Evolutionary conservation across 768 basidiomycete genomes (phyloP).

Genomic region (Amanita pseudoporphyria): DNA sequence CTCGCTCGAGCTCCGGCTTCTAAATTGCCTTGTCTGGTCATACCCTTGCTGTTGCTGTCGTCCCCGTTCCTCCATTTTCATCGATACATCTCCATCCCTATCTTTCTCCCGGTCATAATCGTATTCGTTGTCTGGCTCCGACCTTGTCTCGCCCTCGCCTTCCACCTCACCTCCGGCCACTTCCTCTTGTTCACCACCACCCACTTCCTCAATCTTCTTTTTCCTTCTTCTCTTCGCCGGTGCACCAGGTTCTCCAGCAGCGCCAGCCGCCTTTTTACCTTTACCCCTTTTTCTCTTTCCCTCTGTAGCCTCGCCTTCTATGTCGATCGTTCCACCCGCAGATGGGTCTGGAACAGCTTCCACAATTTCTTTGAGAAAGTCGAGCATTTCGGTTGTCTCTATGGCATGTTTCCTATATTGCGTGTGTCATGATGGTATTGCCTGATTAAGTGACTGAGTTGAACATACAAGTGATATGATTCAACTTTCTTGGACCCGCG

Average conservation of each 20-base stretch:
- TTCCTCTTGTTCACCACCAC: conserved; percentile 18
- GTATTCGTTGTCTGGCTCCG: conserved; percentile 18
- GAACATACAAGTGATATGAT: conserved; percentile 82
- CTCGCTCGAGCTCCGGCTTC: conserved; percentile 27
- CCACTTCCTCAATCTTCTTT: conserved; percentile 31
- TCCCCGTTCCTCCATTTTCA: conserved; percentile 15
- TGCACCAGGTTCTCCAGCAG: conserved; percentile 17
- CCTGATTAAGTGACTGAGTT: not conserved
- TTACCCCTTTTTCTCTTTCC: conserved; percentile 53
- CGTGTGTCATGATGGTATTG: not conserved
- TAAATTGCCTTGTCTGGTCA: conserved; percentile 17
- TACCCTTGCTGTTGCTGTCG: conserved; percentile 5
- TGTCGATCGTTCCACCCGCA: conserved; percentile 67
- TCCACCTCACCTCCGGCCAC: conserved; percentile 10
- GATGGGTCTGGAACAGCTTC: conserved; percentile 81
- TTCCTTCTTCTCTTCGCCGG: conserved; percentile 41
- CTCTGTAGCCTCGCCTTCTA: conserved; percentile 51
- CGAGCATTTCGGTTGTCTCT: conserved; percentile 78
- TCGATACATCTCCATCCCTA: conserved; percentile 16
- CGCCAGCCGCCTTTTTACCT: conserved; percentile 36
- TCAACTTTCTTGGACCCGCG: conserved; percentile 86
- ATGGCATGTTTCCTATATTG: conserved; percentile 80
- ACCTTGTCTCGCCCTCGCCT: conserved; percentile 17
- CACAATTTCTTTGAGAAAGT: conserved; percentile 92
- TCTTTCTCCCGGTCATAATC: conserved; percentile 12